These are phyloP conservation scores for Mucuna pruriens DNA, from an alignment of 306 rosid species.

Conservation along the genomic window DNA sequence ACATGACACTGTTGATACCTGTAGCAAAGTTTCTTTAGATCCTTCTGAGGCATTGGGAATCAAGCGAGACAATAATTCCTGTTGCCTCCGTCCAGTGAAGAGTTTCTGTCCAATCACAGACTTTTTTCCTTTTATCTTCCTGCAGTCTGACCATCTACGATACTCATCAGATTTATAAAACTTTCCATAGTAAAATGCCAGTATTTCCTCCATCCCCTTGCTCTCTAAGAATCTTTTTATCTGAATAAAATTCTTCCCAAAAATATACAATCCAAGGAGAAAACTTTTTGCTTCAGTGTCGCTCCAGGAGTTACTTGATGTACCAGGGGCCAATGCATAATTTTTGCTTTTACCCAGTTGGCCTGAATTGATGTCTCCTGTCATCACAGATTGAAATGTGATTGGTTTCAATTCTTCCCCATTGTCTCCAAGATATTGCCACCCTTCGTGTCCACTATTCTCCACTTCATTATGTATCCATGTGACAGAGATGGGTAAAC, in stretches of 20 bases:
- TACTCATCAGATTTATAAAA: constrained; percentile 66
- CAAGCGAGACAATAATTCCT: constrained; percentile 67
- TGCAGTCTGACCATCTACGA: constrained; percentile 64
- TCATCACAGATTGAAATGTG: constrained; percentile 26
- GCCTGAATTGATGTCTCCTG: constrained; percentile 30
- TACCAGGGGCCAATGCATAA: constrained; percentile 47
- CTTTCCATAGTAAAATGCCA: constrained; percentile 70
- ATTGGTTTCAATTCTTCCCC: constrained; percentile 29
- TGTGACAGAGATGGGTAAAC: constrained; percentile 60
- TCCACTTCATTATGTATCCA: constrained; percentile 38
- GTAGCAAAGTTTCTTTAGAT: constrained; percentile 48
- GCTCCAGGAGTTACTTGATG: constrained; percentile 54
- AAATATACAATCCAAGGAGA: constrained; percentile 69
- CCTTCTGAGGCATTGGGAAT: constrained; percentile 56
- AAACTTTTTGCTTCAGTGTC: constrained; percentile 61
- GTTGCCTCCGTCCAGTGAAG: constrained; percentile 71
- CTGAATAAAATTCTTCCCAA: constrained; percentile 66
- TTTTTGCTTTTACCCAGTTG: constrained; percentile 37
- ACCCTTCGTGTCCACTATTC: constrained; percentile 31
- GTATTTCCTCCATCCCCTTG: constrained; percentile 60
- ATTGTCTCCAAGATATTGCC: constrained; percentile 9
- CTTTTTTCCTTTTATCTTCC: constrained; percentile 59
- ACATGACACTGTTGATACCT: constrained; percentile 52
- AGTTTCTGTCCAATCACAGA: constrained; percentile 62
- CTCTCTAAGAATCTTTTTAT: constrained; percentile 60